These are phyloP conservation scores for Marasmius sp. DNA, from an alignment of 1,284 basidiomycete genomes.

Conservation along the genomic window DNA sequence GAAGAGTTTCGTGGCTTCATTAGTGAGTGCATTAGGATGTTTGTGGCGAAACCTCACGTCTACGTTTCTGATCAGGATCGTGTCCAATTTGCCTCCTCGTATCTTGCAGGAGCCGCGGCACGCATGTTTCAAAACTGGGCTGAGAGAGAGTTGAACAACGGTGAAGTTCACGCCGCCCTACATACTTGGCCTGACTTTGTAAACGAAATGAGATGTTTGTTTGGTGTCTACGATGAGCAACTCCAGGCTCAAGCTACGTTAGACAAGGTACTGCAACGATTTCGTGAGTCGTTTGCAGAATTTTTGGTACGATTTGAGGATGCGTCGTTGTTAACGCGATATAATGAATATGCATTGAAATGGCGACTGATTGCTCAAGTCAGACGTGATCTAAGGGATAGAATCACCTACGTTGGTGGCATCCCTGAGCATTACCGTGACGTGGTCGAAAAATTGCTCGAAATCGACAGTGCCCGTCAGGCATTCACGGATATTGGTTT, in stretches of 20 bases:
- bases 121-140: neutral
- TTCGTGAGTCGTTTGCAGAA: neutral
- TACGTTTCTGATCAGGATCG: neutral
- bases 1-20: neutral
- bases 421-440: neutral
- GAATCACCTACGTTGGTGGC: neutral
- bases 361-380: neutral
- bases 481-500: neutral
- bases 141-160: neutral
- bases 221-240: neutral
- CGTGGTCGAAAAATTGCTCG: neutral
- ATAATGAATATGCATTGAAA: neutral
- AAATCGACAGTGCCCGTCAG: neutral
- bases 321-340: neutral
- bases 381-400: neutral
- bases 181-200: neutral
- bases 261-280: neutral
- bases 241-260: neutral
- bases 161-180: neutral
- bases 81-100: constrained; percentile 1
- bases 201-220: neutral
- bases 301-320: neutral
- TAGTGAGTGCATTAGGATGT: neutral
- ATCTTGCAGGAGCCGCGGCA: neutral
- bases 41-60: neutral